Evolutionary conservation across 1,284 basidiomycete species (phyloP).

Genomic region (Ceratobasidium theobromae): DNA sequence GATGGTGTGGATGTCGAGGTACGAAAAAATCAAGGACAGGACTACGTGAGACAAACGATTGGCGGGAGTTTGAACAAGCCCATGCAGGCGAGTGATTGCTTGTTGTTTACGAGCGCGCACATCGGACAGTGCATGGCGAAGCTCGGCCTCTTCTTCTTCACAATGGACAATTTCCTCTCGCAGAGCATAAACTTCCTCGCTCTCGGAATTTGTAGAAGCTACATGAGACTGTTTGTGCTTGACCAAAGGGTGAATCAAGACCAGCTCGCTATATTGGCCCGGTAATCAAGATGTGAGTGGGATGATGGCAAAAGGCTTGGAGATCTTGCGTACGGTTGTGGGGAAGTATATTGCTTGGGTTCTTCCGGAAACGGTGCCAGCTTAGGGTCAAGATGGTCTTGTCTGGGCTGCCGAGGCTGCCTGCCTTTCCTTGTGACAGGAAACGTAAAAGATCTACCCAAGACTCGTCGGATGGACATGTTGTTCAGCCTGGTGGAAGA

Average conservation of each 20-base stretch:
- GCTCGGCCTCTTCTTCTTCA: slow-evolving; percentile 3
- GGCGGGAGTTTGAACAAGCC: slow-evolving; percentile 8
- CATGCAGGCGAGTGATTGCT: not conserved
- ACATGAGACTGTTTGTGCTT: too few species aligned
- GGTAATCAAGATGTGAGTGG: too few species aligned
- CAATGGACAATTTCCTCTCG: slow-evolving; percentile 16
- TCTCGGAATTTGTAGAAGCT: not conserved
- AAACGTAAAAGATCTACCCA: slow-evolving; percentile 21
- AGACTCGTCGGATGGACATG: slow-evolving; percentile 16
- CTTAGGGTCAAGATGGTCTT: not conserved
- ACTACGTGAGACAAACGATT: not conserved
- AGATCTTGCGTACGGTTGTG: too few species aligned
- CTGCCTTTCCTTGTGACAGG: not conserved
- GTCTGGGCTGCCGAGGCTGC: not conserved
- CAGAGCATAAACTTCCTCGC: slow-evolving; percentile 1
- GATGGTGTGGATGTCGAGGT: slow-evolving; percentile 1
- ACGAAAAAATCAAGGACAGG: not conserved
- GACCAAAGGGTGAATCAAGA: too few species aligned
- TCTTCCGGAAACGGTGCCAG: not conserved
- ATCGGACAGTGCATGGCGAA: not conserved
- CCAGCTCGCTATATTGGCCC: too few species aligned
- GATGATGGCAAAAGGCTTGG: too few species aligned
- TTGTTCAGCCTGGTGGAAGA: not conserved
- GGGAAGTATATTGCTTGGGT: not conserved
- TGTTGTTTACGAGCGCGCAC: slow-evolving; percentile 11